Evolutionary conservation across 805 yeast genomes (phyloP).

Genomic region (Lachancea kluyveri): DNA sequence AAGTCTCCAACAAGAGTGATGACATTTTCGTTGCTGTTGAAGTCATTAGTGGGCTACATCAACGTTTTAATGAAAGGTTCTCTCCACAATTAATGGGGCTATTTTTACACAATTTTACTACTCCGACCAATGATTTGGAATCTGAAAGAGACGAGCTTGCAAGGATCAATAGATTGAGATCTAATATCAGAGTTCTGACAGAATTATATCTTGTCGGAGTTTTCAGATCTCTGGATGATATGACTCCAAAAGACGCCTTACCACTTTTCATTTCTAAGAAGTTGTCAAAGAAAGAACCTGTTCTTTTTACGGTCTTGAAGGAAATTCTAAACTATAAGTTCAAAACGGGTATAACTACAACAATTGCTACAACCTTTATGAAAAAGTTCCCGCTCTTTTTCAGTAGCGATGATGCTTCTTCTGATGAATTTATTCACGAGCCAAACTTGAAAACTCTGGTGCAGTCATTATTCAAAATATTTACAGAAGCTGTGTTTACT

Average conservation of each 20-base stretch:
- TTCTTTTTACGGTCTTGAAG: constrained; percentile 38
- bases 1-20: constrained; percentile 40
- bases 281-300: constrained; percentile 31
- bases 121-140: constrained; percentile 21
- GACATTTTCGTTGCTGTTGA: constrained; percentile 63
- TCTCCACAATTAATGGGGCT: constrained; percentile 42
- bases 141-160: constrained; percentile 40
- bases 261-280: constrained; percentile 40
- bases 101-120: constrained; percentile 37
- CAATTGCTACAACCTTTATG: constrained; percentile 42
- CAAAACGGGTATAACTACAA: constrained; percentile 29
- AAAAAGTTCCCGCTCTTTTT: constrained; percentile 39
- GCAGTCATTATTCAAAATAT: constrained; percentile 36
- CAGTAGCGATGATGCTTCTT: constrained; percentile 22
- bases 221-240: constrained; percentile 40
- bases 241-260: constrained; percentile 32
- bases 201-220: constrained; percentile 58
- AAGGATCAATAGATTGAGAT: constrained; percentile 38
- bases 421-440: constrained; percentile 25
- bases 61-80: constrained; percentile 53
- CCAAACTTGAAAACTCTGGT: constrained; percentile 24
- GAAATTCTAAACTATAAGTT: constrained; percentile 40
- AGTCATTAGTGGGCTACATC: constrained; percentile 68
- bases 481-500: constrained; percentile 37
- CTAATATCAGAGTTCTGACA: constrained; percentile 43